Base-by-base conservation (phyloP, 2,329 filamentous ascomycete species). In the Colletotrichum sp. region DNA sequence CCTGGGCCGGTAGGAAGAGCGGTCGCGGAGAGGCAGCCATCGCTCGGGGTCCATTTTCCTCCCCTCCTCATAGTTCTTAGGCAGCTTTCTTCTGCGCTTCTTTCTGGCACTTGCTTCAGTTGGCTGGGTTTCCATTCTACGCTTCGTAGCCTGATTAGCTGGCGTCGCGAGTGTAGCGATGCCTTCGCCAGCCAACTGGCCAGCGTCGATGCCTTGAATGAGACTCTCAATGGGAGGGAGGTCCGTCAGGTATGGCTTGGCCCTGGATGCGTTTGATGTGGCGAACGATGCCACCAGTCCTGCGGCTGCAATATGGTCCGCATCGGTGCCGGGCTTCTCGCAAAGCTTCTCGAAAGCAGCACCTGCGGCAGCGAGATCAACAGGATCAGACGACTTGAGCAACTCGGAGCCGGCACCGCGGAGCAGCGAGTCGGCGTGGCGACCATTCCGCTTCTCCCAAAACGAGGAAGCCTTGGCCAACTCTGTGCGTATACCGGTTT, bases 1-100 rank as follows among this genome's bases (percentile, higher is more conserved):
- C 87, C 97, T 98, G 9, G 96, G 96, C 64, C 94, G 89, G 85
- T 98, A 99, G 55, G 92, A 94, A 80, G 94, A 97, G 73, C 97
- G 91, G 83, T 99, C 97, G 68, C 94, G 93, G 81, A 99, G 88
- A 15, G 97, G 96, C 76, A 99, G 86, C 97, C 97, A 99, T 77
- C 97, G 90, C 85, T 99, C 97, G 0, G 95, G 93, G 84, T 99
- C 97, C 38, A 95, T 91, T 78, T 92, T 93, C 88, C 96, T 98
- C 79, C 90, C 92, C 68, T 94, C 91, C 75, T 95, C 94, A 81
- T 92, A 95, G 80, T 93, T 90, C 85, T 95, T 95, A 36, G 94
- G 94, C 80, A 94, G 87, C 79, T 91, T 91, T 72, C 88, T 90
- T 82, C 90, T 87, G 80, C 90, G 91, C 81, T 91, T 92, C 75